Evolutionary conservation across 306 rosid genomes (phyloP), one percentile per base, ranked within the genome.

Genomic region (Vigna angularis): DNA sequence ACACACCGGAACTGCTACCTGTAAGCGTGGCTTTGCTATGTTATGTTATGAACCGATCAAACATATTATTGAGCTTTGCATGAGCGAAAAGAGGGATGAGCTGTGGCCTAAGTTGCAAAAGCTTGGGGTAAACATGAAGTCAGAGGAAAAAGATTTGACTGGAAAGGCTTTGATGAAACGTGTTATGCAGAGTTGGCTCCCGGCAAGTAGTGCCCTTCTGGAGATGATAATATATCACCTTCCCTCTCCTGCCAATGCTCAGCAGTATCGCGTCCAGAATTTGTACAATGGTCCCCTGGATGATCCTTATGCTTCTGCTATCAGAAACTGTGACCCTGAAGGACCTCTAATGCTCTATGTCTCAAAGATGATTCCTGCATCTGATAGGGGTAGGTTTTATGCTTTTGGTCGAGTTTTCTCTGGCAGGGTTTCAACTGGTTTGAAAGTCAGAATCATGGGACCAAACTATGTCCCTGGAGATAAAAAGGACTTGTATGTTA

Each of bases 361-460:
- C 0, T 92, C 92, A 0, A 92, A 92, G 90, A 92, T 92, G 97
- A 89, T 92, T 90, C 96, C 91, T 0, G 92, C 97, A 26, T 86
- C 97, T 28, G 93, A 93, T 66, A 93, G 84, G 85, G 93, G 97
- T n/a, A 84, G 96, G 67, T 90, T 93, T 79, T 90, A 66, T 76
- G 93, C 97, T 52, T 90, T 93, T 48, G 97, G 97, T 0, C 90
- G 92, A 24, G 93, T 93, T 36, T 93, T 93, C 50, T 65, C 97
- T 16, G 92, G 97, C 1, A 93, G 24, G 75, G 89, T 93, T 4
- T 81, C 88, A 1, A 90, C 93, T 1, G 96, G 97, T 40, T 16
- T 93, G 91, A 93, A 93, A 87, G 97, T 93, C 11, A 89, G 97
- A 77, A 93, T 90, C 74, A 90, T 93, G 96, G 96, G 97, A 74